Percentiles rank a stretch among this genome's conserved stretches.
Evolutionary conservation across 345 rosid genomes (phyloP).

Genomic region (Limnanthes douglasii): DNA sequence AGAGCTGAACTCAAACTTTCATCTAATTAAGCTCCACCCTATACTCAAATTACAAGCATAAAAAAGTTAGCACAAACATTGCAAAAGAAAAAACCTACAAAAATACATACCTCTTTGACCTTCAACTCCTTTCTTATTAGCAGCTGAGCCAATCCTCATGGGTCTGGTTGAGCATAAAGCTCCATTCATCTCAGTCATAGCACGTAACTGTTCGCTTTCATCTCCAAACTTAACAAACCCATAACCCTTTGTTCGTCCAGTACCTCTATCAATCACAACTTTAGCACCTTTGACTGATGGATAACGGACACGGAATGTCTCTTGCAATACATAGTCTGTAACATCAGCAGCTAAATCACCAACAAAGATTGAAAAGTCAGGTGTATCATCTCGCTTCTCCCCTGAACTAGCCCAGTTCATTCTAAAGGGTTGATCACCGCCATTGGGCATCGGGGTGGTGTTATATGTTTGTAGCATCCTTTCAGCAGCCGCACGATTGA

Average conservation of each 20-base stretch:
- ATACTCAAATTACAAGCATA: background rate
- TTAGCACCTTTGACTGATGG: slow-evolving; percentile 73
- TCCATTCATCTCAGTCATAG: slow-evolving; percentile 91
- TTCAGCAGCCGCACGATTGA: slow-evolving; percentile 61
- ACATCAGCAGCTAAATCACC: slow-evolving; percentile 97
- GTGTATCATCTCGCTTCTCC: slow-evolving; percentile 69
- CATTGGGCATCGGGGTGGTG: slow-evolving; percentile 56
- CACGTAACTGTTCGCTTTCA: slow-evolving; percentile 71
- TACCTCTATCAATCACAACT: slow-evolving; percentile 82
- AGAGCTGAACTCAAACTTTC: background rate
- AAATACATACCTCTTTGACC: slow-evolving; percentile 48
- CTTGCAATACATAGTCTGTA: slow-evolving; percentile 72
- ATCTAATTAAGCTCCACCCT: too few species aligned
- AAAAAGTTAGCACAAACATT: slow-evolving; percentile 2
- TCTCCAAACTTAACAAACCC: slow-evolving; percentile 85
- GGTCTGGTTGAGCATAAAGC: slow-evolving; percentile 79
- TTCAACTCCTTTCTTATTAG: slow-evolving; percentile 44
- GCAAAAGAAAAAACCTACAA: background rate
- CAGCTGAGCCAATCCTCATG: slow-evolving; percentile 78
- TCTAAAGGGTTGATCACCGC: slow-evolving; percentile 60
- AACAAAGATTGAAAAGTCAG: slow-evolving; percentile 67
- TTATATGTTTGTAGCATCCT: slow-evolving; percentile 55
- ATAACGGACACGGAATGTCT: slow-evolving; percentile 59
- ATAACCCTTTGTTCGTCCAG: slow-evolving; percentile 80
- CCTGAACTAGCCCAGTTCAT: slow-evolving; percentile 87